Percentiles rank a stretch among this genome's conserved stretches.
Evolutionary conservation across 1,139 yeast species (phyloP).

Genomic region (Wickerhamiella infanticola): DNA sequence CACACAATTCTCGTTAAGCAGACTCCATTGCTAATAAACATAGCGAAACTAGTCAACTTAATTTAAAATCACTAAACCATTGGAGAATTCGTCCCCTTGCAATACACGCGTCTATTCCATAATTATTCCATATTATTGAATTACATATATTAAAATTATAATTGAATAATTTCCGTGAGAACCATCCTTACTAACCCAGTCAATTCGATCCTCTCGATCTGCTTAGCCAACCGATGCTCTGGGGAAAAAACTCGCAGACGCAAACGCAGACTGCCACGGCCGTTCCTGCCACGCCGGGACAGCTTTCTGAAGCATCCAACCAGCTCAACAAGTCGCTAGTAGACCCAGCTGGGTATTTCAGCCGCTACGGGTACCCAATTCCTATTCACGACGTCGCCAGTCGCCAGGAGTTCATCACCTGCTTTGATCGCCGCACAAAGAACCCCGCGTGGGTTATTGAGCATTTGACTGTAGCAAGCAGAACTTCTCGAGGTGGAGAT

Average conservation of each 20-base stretch:
- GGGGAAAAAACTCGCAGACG: neutral
- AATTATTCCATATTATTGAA: too few species aligned
- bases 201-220: too few species aligned
- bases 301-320: neutral
- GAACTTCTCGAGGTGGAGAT: constrained; percentile 38
- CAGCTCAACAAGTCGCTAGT: constrained; percentile 19
- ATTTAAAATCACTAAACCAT: too few species aligned
- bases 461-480: constrained; percentile 67
- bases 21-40: too few species aligned
- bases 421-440: constrained; percentile 69
- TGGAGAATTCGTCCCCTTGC: too few species aligned
- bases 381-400: constrained; percentile 74
- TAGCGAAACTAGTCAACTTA: too few species aligned
- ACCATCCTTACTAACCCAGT: too few species aligned
- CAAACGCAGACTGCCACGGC: neutral
- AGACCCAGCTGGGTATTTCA: constrained; percentile 42
- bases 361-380: constrained; percentile 87
- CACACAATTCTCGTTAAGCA: too few species aligned
- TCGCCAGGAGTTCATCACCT: constrained; percentile 63
- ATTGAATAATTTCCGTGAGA: too few species aligned
- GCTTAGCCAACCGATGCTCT: neutral
- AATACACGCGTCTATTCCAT: too few species aligned
- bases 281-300: neutral
- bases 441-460: constrained; percentile 91
- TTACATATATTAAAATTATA: too few species aligned